Conservation (phyloP, 257 asterid genomes). For the Nemophila menziesii region DNA sequence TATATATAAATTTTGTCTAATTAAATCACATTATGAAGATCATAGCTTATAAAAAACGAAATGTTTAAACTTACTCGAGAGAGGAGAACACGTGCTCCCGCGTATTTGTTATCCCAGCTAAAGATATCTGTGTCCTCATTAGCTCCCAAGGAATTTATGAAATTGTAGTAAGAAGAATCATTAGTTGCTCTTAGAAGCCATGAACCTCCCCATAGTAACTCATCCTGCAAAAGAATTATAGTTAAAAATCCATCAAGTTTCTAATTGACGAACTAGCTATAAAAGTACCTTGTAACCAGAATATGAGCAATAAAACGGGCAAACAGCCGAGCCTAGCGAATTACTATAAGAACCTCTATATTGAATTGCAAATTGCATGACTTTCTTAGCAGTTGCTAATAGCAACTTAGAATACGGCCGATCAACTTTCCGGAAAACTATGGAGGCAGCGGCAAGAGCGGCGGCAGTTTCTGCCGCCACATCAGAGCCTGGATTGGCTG, state of each 20-base stretch:
- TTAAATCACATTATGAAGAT: too few relatives aligned
- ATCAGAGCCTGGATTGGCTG: slow-evolving; percentile 72
- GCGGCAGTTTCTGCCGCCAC: slow-evolving; percentile 93
- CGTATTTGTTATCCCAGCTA: slow-evolving; percentile 87
- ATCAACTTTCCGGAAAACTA: slow-evolving; percentile 54
- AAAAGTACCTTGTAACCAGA: slow-evolving; percentile 58
- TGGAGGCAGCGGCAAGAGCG: slow-evolving; percentile 77
- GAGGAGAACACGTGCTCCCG: slow-evolving; percentile 77
- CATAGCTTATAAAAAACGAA: too few relatives aligned
- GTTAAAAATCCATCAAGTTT: not conserved
- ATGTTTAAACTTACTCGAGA: slow-evolving; percentile 34
- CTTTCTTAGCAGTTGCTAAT: slow-evolving; percentile 39
- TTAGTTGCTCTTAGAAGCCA: slow-evolving; percentile 82
- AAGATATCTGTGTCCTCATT: slow-evolving; percentile 48
- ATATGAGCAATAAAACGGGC: slow-evolving; percentile 82
- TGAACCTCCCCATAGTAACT: slow-evolving; percentile 76
- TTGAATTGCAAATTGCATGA: slow-evolving; percentile 53
- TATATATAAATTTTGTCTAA: too few relatives aligned
- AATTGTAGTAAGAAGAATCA: slow-evolving; percentile 34
- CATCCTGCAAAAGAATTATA: slow-evolving; percentile 36
- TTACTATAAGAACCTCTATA: slow-evolving; percentile 74
- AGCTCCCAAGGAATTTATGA: slow-evolving; percentile 42
- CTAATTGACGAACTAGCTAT: not conserved
- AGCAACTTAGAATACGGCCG: slow-evolving; percentile 38
- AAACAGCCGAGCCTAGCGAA: slow-evolving; percentile 49